phyloP scores from a whole-genome alignment of 192 early-diverging fungal genomes.

The Backusella mclennaniae region DNA sequence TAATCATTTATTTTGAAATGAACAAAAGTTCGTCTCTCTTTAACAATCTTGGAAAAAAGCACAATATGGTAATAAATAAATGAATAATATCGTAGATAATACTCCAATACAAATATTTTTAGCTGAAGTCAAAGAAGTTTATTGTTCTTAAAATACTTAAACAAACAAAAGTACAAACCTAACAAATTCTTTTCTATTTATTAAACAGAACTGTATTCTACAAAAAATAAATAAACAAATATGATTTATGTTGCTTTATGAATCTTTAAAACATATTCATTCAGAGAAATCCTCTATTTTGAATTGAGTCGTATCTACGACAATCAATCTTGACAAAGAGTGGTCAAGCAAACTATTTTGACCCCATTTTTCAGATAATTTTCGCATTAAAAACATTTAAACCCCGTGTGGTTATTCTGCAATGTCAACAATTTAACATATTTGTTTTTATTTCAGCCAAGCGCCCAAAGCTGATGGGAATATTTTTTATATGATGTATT shows the following conservation, averaged over 20 bases:
- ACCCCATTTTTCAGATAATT: neutral
- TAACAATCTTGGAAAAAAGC: neutral
- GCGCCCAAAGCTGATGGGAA: neutral
- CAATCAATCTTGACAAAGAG: neutral
- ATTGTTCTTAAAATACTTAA: too few relatives aligned
- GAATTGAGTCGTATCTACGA: too few relatives aligned
- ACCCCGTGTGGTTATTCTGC: neutral
- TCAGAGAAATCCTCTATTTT: too few relatives aligned
- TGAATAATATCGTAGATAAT: neutral
- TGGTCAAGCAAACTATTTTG: neutral
- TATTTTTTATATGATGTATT: neutral
- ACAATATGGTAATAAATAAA: neutral
- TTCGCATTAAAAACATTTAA: neutral
- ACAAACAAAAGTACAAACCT: too few relatives aligned
- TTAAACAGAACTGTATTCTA: too few relatives aligned
- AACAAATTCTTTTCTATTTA: too few relatives aligned
- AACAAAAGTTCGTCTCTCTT: neutral
- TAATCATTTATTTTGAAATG: neutral
- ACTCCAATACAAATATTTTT: neutral
- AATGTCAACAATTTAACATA: conserved; percentile 3
- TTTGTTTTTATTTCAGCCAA: conserved; percentile 5
- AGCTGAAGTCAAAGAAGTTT: neutral
- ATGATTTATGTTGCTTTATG: too few relatives aligned
- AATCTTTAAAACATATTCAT: too few relatives aligned
- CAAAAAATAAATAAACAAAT: too few relatives aligned